Base-by-base conservation (phyloP, 768 basidiomycete species). In the Thelephora aurantiotincta region DNA sequence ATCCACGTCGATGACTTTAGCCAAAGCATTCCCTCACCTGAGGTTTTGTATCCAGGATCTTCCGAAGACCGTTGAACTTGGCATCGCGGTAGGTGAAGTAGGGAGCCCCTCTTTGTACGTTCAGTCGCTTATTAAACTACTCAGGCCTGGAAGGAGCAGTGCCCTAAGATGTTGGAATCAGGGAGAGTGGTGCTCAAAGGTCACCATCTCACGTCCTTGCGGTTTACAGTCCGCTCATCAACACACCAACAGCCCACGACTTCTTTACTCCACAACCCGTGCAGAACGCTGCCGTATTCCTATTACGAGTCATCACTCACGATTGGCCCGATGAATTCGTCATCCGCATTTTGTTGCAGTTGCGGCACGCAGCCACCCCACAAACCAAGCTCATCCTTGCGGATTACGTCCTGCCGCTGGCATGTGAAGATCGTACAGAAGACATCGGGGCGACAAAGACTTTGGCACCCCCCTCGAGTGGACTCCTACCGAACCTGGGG, bases 401-500 rank as follows among this genome's bases (percentile, higher is more conserved):
- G 0, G 85, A 89, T 53, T 80, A 78, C 50, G 68, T 87, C 20
- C 66, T 82, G 2, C 81, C 83, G 1, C 63, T 80, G 1, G 82
- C 82, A 0, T 86, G 82, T 54, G 67, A 68, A n/a, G 80, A 82
- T 50, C 69, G 59, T 11, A 55, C 52, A 19, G 47, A 54, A 5
- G 61, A 58, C 12, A 35, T 35, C 12, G 58, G 76, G 9, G 74
- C 72, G 0, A 71, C 75, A 50, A 68, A 64, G 45, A 66, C 67
- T 37, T 66, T 81, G 3, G 77, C 72, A 0, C 71, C 75, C 2
- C 68, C 72, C 2, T 69, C 74, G 9, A 69, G 72, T 16, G 81
- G 82, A 33, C 61, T 88, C n/a, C 65, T 86, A 26, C 67, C 82
- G 5, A 88, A 87, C 56, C 61, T 84, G 5, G 85, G 85, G 0